These are phyloP conservation scores for Eutreptiella sp. DNA, from an alignment of 208 protist species.

Conservation along the genomic window DNA sequence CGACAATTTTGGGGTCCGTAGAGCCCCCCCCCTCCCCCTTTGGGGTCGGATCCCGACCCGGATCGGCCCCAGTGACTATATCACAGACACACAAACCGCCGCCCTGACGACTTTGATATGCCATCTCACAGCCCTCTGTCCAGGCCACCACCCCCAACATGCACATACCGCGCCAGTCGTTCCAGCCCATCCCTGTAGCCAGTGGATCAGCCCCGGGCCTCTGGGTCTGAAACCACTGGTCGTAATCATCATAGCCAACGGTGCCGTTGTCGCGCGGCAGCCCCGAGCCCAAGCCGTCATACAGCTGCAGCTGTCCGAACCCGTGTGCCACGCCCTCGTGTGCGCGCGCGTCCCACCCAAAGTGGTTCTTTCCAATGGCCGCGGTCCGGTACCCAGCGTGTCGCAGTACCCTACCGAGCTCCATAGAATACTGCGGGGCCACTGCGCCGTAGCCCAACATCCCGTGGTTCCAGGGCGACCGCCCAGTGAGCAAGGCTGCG, in stretches of 20 bases:
- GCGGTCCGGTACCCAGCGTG: conserved; percentile 1
- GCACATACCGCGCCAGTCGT: too few species aligned
- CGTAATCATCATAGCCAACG: neutral
- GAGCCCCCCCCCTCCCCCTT: too few species aligned
- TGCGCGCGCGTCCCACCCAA: neutral
- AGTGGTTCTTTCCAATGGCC: conserved; percentile 28
- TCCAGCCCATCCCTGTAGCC: too few species aligned
- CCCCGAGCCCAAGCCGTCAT: neutral
- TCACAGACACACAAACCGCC: too few species aligned
- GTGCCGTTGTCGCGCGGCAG: too few species aligned
- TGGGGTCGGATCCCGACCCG: too few species aligned
- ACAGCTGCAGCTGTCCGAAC: conserved; percentile 4
- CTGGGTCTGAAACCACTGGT: conserved; percentile 6
- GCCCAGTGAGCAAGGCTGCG: conserved; percentile 23
- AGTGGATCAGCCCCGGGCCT: too few species aligned
- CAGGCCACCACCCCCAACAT: too few species aligned
- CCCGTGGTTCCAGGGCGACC: conserved; percentile 1
- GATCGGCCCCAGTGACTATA: too few species aligned
- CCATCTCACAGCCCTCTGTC: too few species aligned
- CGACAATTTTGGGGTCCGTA: too few species aligned
- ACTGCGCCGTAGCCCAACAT: conserved; percentile 1
- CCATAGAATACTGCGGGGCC: neutral
- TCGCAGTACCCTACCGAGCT: neutral
- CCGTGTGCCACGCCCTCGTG: neutral
- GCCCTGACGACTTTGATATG: too few species aligned